A percentile compares a stretch with the other conserved stretches of the same genome.
These are phyloP conservation scores for Cyclotella kingstonii DNA, from an alignment of 108 stramenopile species.

Conservation along the genomic window DNA sequence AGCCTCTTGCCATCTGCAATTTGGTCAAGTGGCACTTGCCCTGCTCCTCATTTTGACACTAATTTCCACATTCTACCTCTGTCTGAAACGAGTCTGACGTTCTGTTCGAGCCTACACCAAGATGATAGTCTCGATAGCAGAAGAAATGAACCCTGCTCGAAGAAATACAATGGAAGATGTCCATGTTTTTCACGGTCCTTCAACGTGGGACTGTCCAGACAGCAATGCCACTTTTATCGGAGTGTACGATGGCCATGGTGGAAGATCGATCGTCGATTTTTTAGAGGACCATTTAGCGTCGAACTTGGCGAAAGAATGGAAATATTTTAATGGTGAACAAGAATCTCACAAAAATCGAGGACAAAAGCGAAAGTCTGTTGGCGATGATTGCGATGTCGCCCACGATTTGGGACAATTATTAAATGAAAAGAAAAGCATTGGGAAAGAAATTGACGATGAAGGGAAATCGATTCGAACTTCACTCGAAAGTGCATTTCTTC, in stretches of 20 bases:
- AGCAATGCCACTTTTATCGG: constrained; percentile 70
- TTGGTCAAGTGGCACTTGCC: no score
- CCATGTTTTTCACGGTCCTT: constrained; percentile 58
- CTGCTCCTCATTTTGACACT: no score
- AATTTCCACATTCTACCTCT: no score
- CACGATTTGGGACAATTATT: background rate
- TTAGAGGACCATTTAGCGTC: constrained; percentile 71
- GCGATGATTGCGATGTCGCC: constrained; percentile 19
- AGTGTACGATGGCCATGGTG: constrained; percentile 97
- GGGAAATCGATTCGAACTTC: constrained; percentile 40
- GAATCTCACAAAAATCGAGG: constrained; percentile 4
- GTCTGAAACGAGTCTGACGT: no score
- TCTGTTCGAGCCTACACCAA: background rate
- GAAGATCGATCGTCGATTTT: constrained; percentile 91
- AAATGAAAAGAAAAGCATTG: background rate
- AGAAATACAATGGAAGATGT: constrained; percentile 96
- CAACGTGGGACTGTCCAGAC: constrained; percentile 60
- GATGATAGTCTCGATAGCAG: constrained; percentile 48
- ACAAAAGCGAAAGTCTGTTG: constrained; percentile 6
- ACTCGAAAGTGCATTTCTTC: constrained; percentile 85
- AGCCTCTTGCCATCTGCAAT: no score
- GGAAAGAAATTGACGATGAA: constrained; percentile 4
- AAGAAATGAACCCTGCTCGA: constrained; percentile 92
- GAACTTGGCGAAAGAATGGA: constrained; percentile 84
- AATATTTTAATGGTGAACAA: constrained; percentile 6